Percentiles rank a stretch among this genome's conserved stretches.
Evolutionary conservation across 345 rosid species (phyloP).

Genomic region (Salix purpurea): DNA sequence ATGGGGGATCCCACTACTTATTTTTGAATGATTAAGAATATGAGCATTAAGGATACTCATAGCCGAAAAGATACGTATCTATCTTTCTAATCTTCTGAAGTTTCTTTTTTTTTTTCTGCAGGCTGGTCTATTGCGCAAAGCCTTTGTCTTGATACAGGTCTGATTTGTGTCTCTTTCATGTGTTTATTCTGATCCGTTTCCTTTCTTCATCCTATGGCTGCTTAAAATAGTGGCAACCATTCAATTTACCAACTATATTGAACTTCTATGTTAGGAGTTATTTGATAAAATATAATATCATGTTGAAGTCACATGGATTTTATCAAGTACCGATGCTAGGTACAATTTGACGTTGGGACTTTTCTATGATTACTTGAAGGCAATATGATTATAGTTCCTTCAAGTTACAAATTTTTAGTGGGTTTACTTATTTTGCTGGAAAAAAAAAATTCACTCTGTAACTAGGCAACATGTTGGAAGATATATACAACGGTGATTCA

Average conservation of each 20-base stretch:
- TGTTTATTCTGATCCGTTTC: background rate
- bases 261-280: background rate
- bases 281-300: too few species aligned
- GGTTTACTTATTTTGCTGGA: background rate
- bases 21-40: too few species aligned
- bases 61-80: background rate
- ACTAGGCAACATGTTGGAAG: background rate
- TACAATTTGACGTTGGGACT: background rate
- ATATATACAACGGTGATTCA: background rate
- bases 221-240: background rate
- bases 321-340: background rate
- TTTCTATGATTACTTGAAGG: background rate
- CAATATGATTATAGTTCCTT: background rate
- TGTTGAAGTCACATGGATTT: background rate
- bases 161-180: constrained; percentile 5
- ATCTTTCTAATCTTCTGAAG: constrained; percentile 8
- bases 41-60: background rate
- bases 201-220: background rate
- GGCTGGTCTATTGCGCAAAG: constrained; percentile 82
- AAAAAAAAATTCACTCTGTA: background rate
- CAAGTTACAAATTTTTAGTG: background rate
- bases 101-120: constrained; percentile 31
- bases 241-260: background rate
- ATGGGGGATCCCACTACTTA: background rate
- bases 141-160: constrained; percentile 92